Conservation (phyloP, 345 rosid species). For the Streptanthus diversifolius region DNA sequence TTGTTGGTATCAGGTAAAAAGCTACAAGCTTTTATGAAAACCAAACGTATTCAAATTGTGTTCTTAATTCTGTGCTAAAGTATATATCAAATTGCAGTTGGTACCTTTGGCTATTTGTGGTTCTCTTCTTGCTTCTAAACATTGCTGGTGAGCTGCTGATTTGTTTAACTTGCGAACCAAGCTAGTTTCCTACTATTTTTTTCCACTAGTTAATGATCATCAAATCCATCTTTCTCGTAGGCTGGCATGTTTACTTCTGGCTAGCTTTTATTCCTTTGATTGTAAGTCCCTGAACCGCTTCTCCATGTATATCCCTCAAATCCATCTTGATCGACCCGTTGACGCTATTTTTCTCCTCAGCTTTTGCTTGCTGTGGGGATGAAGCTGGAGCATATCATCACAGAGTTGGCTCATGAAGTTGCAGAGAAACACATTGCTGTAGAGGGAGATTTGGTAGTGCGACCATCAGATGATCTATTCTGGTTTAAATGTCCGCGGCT, state of each 20-base stretch:
- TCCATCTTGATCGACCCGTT: background rate
- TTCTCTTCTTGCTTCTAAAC: slow-evolving; percentile 71
- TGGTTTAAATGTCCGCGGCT: slow-evolving; percentile 64
- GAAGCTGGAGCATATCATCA: slow-evolving; percentile 71
- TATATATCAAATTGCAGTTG: slow-evolving; percentile 51
- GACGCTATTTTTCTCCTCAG: slow-evolving; percentile 28
- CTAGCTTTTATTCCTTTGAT: slow-evolving; percentile 65
- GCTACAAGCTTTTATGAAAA: background rate
- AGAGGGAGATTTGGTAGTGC: slow-evolving; percentile 64
- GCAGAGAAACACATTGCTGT: slow-evolving; percentile 65
- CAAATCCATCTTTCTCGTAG: slow-evolving; percentile 38
- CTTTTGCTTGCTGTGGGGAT: slow-evolving; percentile 74
- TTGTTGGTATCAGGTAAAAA: slow-evolving; percentile 80
- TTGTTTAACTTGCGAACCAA: background rate
- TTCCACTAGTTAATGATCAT: background rate
- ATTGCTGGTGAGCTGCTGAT: slow-evolving; percentile 42
- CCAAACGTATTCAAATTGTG: background rate
- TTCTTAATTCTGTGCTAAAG: slow-evolving; percentile 12
- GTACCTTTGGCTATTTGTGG: slow-evolving; percentile 89
- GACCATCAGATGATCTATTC: slow-evolving; percentile 76
- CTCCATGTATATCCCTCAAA: background rate
- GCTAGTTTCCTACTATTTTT: background rate
- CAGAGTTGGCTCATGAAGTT: slow-evolving; percentile 63
- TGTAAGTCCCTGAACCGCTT: slow-evolving; percentile 39
- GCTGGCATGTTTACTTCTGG: slow-evolving; percentile 83